phyloP scores from a whole-genome alignment of 305 asterid species.

The Fraxinus ornus region DNA sequence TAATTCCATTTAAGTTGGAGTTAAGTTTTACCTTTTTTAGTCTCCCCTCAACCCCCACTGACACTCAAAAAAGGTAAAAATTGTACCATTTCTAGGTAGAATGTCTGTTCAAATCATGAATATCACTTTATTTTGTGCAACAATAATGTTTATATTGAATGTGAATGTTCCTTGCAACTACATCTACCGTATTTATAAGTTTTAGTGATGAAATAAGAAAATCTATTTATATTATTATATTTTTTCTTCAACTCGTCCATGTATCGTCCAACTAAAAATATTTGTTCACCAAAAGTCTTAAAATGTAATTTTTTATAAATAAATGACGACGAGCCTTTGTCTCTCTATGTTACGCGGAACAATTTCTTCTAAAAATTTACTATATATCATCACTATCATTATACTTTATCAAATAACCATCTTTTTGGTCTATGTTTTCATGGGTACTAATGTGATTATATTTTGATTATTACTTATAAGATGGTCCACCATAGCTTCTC shows the following conservation, averaged over 20 bases:
- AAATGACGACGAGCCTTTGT: too few relatives aligned
- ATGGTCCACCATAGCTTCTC: constrained; percentile 46
- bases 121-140: background rate
- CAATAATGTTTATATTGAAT: background rate
- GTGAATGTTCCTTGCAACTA: background rate
- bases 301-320: too few relatives aligned
- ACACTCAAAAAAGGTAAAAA: background rate
- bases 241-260: too few relatives aligned
- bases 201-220: too few relatives aligned
- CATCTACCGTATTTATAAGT: too few relatives aligned
- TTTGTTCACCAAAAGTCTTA: too few relatives aligned
- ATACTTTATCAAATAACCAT: background rate
- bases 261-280: too few relatives aligned
- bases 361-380: too few relatives aligned
- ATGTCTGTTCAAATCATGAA: background rate
- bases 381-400: too few relatives aligned
- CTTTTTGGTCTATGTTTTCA: background rate
- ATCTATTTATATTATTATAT: too few relatives aligned
- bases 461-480: constrained; percentile 10
- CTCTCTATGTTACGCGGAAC: too few relatives aligned
- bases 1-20: background rate
- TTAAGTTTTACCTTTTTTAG: background rate
- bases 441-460: background rate
- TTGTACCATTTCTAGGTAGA: background rate
- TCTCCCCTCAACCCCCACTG: background rate